phyloP scores from a whole-genome alignment of 495 filamentous ascomycete genomes.

The Aspergillus incahuasiensis region DNA sequence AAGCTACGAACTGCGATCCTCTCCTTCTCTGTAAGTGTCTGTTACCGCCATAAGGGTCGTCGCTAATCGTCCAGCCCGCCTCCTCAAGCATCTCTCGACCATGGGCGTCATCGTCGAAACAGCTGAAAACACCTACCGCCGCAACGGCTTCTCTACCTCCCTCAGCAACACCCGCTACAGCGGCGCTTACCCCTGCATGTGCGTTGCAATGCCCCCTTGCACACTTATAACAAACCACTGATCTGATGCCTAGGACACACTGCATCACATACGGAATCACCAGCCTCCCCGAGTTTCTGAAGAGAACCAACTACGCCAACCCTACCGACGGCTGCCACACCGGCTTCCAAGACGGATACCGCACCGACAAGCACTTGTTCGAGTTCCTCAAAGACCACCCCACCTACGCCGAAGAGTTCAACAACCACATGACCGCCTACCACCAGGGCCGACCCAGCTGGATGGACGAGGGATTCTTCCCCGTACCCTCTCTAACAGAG shows the following conservation, averaged over 20 bases:
- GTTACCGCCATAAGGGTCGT: not conserved
- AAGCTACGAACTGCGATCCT: slow-evolving; percentile 27
- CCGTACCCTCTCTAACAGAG: slow-evolving; percentile 34
- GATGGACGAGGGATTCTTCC: slow-evolving; percentile 49
- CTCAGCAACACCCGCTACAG: slow-evolving; percentile 34
- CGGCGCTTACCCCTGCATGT: slow-evolving; percentile 34
- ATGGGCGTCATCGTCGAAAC: slow-evolving; percentile 46
- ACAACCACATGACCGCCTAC: slow-evolving; percentile 49
- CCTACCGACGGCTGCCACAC: slow-evolving; percentile 28
- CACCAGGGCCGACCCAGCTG: slow-evolving; percentile 45
- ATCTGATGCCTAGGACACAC: slow-evolving; percentile 20
- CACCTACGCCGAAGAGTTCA: slow-evolving; percentile 35
- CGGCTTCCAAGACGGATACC: slow-evolving; percentile 30
- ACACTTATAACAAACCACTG: not conserved
- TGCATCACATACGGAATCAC: slow-evolving; percentile 26
- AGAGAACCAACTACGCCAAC: slow-evolving; percentile 26
- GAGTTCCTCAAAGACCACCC: slow-evolving; percentile 28
- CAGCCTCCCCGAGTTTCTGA: slow-evolving; percentile 29
- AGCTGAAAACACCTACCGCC: slow-evolving; percentile 38
- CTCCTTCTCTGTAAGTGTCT: slow-evolving; percentile 31
- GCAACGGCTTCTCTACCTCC: slow-evolving; percentile 39
- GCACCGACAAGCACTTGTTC: slow-evolving; percentile 32
- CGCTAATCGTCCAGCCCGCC: slow-evolving; percentile 20
- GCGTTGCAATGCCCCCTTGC: slow-evolving; percentile 5
- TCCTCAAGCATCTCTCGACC: slow-evolving; percentile 47